Base-by-base conservation (phyloP, 2,329 filamentous ascomycete genomes). In the Elsinoe necatrix region DNA sequence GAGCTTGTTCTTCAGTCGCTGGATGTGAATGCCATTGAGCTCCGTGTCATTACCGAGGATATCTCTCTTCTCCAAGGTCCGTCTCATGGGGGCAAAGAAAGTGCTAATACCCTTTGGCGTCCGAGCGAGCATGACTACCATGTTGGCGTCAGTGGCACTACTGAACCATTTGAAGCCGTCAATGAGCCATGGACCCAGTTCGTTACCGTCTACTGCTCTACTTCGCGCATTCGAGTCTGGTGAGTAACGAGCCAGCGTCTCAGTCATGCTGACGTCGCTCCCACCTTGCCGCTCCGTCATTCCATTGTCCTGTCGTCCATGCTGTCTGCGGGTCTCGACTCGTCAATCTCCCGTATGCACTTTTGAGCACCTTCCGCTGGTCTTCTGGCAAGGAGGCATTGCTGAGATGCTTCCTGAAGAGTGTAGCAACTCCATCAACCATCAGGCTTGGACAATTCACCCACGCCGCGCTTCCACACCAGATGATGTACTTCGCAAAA, bases 231-330 rank as follows among this genome's bases (percentile, higher is more conserved):
- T 55, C 2, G 83, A 83, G 8, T 57, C 50, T 18, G 58, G 58
- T 4, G 52, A 58, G 50, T 59, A 29, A 11, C 45, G 25, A 29
- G 47, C 25, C 25, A 27, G 60, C 59, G 25, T 57, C 68, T 89
- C 85, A 0, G 82, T 86, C 35, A 78, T 75, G 3, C 81, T 82
- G 1, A 88, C 83, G 63, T 89, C 85, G 60, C 82, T 86, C 0
- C 85, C 85, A 1, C 85, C 85, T 0, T 77, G 75, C 2, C 85
- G 75, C 62, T 88, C 85, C 0, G 85, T 89, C 85, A 89, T 88
- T n/a, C 85, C 85, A 89, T 66, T 89, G 85, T 0, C 85, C 85
- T 37, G 80, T 85, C 0, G 84, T 89, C 85, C 85, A 89, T 0
- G 80, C 79, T n/a, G 68, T 61, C 0, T 64, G 56, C 0, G 74